Evolutionary conservation across 495 filamentous ascomycete genomes (phyloP), one percentile per base, ranked within the genome.

Genomic region (Xylaria cubensis): DNA sequence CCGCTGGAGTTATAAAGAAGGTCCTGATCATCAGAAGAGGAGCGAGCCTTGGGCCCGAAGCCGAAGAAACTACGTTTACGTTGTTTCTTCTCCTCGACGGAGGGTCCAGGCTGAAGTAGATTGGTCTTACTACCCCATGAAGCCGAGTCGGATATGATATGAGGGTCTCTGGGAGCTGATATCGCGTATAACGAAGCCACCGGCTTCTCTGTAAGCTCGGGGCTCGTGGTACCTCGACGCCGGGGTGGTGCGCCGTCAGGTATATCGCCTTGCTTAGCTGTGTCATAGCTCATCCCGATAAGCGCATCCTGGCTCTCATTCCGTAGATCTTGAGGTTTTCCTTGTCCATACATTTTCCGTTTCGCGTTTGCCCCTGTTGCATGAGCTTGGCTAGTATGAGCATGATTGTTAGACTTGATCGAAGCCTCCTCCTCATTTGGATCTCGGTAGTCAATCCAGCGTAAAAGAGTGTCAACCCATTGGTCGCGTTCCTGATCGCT

Each of bases 1-100:
- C 68, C 71, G 15, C 82, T 82, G 17, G 77, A 80, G 36, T 82
- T 80, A 72, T 85, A 82, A 24, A 85, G 75, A 64, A 84, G 78
- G 63, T 87, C 84, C 61, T 85, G 84, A 26, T 83, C 82, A 29
- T 86, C 85, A 62, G 80, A 81, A 5, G 85, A 86, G 13, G 80
- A 81, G 21, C 87, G 78, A 46, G 84, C 80, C 79, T 86, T 88
- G 29, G 86, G 82, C 1, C 94, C 90, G 78, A 98, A 98, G 0
- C 93, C 94, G 85, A 93, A 98, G 78, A 99, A 97, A 81, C 95
- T 95, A 51, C 96, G 91, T 80, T 98, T 98, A 79, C 94, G 92
- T 51, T 86, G 84, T 75, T 91, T 91, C 78, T 92, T 94, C 76
- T 95, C 93, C 70, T 92, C 93, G 34, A 85, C 85, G 9, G 84